Evolutionary conservation across 129 eudicot genomes (phyloP), one percentile per base, ranked within the genome.

Genomic region (Lactuca sativa): DNA sequence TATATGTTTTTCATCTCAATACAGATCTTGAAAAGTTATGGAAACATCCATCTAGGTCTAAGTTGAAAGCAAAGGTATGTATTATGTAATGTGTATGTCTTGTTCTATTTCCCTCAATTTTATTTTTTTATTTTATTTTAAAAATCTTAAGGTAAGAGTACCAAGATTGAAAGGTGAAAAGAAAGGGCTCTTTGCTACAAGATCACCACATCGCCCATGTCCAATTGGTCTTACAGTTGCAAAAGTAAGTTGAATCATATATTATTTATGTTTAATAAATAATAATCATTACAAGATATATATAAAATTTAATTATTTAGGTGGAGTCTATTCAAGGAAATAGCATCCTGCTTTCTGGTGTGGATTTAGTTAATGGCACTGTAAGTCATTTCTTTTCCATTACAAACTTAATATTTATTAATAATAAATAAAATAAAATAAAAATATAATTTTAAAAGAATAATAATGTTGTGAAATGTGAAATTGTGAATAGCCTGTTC

Each of bases 161-260:
- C 98, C 98, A 61, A 85, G 92, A 49, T 62, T 93, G 71, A 80
- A 86, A 77, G 98, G 98, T 77, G 97, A 69, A 74, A 93, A 81
- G 80, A 87, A 68, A 86, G 98, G 98, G 48, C 83, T 93, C 8
- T 89, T 86, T 89, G 95, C 98, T 68, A 93, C 98, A 66, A 83
- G 98, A 85, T 82, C 98, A 70, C 98, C 98, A 6, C 98, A 93
- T 80, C 98, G 98, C 62, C 97, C 90, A 3, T 86, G 92, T 79
- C 97, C 98, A 21, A 89, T 93, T 81, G 98, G 98, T 49, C 91
- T 93, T 31, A 93, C 98, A 4, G 95, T 89, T 16, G 98, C 98
- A 65, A 93, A 93, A 88, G 98, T 82, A 69, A 47, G 64, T 66
- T 36, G 1, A 7, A 5, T 33, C 33, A 16, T 4, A 36, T 53